A percentile compares a stretch with the other conserved stretches of the same genome.
Conservation (phyloP, 495 filamentous ascomycete genomes). For the Chaetomidium leptoderma region DNA sequence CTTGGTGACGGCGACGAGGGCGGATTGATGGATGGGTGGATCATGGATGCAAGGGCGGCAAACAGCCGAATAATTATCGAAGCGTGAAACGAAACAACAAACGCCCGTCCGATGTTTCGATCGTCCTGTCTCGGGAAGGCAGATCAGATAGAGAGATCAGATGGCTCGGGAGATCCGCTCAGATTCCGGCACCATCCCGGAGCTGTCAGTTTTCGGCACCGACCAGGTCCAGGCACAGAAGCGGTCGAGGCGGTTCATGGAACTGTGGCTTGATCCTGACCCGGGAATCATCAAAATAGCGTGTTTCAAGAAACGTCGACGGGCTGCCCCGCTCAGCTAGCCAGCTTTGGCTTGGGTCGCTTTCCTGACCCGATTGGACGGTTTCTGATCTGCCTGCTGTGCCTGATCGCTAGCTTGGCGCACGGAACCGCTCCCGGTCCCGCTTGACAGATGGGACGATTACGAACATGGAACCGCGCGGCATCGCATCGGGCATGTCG, state of each 20-base stretch:
- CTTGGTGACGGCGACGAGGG: not conserved
- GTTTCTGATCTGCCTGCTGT: not conserved
- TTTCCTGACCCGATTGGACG: conserved; percentile 3
- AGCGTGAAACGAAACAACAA: conserved; percentile 13
- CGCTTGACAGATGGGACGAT: conserved; percentile 6
- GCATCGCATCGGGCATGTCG: not conserved
- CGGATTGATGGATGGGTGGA: too few relatives aligned
- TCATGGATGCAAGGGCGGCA: conserved; percentile 6
- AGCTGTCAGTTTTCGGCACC: not conserved
- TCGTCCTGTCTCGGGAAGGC: conserved; percentile 3
- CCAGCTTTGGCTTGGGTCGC: not conserved
- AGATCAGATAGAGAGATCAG: too few relatives aligned
- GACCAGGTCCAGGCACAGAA: not conserved
- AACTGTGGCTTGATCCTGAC: conserved; percentile 12
- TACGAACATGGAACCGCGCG: conserved; percentile 11
- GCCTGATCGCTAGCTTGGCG: not conserved
- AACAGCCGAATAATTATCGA: conserved; percentile 1
- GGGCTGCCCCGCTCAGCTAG: conserved; percentile 1
- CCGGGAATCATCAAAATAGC: conserved; percentile 1
- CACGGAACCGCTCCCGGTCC: conserved; percentile 1
- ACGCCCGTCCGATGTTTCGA: not conserved
- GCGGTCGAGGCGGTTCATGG: not conserved
- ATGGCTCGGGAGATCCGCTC: too few relatives aligned
- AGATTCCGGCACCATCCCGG: too few relatives aligned
- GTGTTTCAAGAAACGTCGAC: conserved; percentile 6